Conservation (phyloP, 352 stramenopile genomes). For the Peronospora farinosa region DNA sequence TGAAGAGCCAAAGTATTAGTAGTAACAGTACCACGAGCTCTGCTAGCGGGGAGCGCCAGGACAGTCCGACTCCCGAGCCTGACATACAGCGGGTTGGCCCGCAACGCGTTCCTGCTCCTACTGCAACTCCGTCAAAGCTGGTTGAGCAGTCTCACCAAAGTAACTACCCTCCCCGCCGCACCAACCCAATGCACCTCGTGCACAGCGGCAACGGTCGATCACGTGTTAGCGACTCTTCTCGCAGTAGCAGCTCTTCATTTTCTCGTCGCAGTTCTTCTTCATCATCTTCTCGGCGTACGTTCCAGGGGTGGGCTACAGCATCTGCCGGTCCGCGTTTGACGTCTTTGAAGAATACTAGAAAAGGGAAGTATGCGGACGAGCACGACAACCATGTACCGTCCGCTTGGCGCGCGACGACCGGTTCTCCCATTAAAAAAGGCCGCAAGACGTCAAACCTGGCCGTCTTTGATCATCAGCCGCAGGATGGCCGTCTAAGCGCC, state of each 20-base stretch:
- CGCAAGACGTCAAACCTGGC: conserved; percentile 21
- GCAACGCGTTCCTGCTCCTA: conserved; percentile 24
- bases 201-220: conserved; percentile 14
- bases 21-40: conserved; percentile 28
- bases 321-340: conserved; percentile 26
- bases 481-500: conserved; percentile 24
- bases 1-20: conserved; percentile 15
- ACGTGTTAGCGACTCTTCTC: conserved; percentile 23
- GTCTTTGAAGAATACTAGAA: conserved; percentile 10
- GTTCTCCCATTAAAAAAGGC: conserved; percentile 10
- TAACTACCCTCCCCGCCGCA: conserved; percentile 27
- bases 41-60: conserved; percentile 12
- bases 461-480: conserved; percentile 18
- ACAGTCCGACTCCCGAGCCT: conserved; percentile 13
- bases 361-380: conserved; percentile 6
- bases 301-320: conserved; percentile 27
- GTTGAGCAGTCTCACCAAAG: conserved; percentile 16
- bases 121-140: conserved; percentile 13
- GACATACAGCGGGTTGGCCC: conserved; percentile 23
- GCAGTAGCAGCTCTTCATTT: conserved; percentile 22
- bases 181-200: conserved; percentile 20
- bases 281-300: conserved; percentile 18
- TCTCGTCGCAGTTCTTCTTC: conserved; percentile 16
- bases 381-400: conserved; percentile 16
- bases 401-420: conserved; percentile 9